These are phyloP conservation scores for Citrus cavaleriei DNA, from an alignment of 345 rosid species.

Conservation along the genomic window DNA sequence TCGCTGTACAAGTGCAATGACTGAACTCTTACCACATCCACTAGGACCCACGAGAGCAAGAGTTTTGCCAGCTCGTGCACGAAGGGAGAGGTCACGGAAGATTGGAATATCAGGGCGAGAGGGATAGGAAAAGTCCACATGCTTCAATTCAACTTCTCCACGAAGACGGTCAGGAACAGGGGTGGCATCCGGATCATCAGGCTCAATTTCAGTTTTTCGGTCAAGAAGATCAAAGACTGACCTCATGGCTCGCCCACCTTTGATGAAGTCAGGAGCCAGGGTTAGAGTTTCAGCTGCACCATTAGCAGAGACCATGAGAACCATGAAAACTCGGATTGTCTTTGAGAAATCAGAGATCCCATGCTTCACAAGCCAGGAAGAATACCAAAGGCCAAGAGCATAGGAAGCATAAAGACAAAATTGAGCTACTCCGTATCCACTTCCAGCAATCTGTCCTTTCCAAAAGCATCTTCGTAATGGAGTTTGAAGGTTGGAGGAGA, in stretches of 20 bases:
- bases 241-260: constrained; percentile 92
- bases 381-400: constrained; percentile 99
- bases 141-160: constrained; percentile 94
- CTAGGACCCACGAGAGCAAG: constrained; percentile 98
- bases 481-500: constrained; percentile 67
- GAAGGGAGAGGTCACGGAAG: constrained; percentile 78
- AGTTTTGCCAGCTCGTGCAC: constrained; percentile 88
- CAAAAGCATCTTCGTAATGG: constrained; percentile 91
- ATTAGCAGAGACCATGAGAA: constrained; percentile 97
- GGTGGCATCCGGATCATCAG: constrained; percentile 82
- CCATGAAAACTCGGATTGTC: constrained; percentile 95
- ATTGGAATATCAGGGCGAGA: constrained; percentile 79
- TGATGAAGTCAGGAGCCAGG: constrained; percentile 95
- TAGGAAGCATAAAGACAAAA: constrained; percentile 90
- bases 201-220: constrained; percentile 96
- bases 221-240: constrained; percentile 94
- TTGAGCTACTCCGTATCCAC: constrained; percentile 94
- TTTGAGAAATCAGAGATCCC: constrained; percentile 97
- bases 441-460: constrained; percentile 99
- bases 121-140: constrained; percentile 93
- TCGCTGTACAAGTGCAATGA: constrained; percentile 70
- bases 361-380: constrained; percentile 99
- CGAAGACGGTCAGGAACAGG: constrained; percentile 76
- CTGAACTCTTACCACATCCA: constrained; percentile 97
- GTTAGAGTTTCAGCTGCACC: constrained; percentile 98